These are phyloP conservation scores for Torulaspora globosa DNA, from an alignment of 1,139 yeast species.

Conservation along the genomic window DNA sequence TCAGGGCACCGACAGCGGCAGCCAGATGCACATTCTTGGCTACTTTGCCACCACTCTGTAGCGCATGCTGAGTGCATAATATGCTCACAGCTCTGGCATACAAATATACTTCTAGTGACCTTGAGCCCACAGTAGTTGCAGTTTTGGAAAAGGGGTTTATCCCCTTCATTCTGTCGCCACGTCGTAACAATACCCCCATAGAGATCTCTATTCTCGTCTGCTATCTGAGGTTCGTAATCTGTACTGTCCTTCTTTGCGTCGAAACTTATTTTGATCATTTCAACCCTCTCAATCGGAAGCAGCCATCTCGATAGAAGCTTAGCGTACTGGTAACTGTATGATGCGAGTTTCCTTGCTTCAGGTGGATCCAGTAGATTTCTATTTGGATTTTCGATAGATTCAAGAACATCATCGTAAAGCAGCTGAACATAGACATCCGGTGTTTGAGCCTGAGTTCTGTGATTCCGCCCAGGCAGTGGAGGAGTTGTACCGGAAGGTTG, in stretches of 20 bases:
- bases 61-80: slow-evolving; percentile 78
- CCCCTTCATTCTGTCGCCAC: slow-evolving; percentile 24
- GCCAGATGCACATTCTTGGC: slow-evolving; percentile 76
- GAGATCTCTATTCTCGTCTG: slow-evolving; percentile 16
- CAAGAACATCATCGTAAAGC: slow-evolving; percentile 53
- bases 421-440: slow-evolving; percentile 50
- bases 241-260: slow-evolving; percentile 26
- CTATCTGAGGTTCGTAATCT: slow-evolving; percentile 22
- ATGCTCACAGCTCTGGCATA: slow-evolving; percentile 75
- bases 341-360: slow-evolving; percentile 44
- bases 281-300: slow-evolving; percentile 67
- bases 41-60: slow-evolving; percentile 67
- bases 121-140: slow-evolving; percentile 66
- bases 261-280: slow-evolving; percentile 70
- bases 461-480: slow-evolving; percentile 15
- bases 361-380: slow-evolving; percentile 47
- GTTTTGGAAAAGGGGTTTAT: slow-evolving; percentile 32
- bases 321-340: slow-evolving; percentile 71
- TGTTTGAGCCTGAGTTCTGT: slow-evolving; percentile 28
- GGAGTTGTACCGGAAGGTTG: slow-evolving; percentile 8
- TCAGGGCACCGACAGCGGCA: slow-evolving; percentile 78
- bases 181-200: slow-evolving; percentile 26
- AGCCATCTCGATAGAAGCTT: slow-evolving; percentile 83
- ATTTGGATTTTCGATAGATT: slow-evolving; percentile 47
- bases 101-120: slow-evolving; percentile 57